Evolutionary conservation across 1,139 yeast species (phyloP).

Genomic region (Diutina pseudorugosa): DNA sequence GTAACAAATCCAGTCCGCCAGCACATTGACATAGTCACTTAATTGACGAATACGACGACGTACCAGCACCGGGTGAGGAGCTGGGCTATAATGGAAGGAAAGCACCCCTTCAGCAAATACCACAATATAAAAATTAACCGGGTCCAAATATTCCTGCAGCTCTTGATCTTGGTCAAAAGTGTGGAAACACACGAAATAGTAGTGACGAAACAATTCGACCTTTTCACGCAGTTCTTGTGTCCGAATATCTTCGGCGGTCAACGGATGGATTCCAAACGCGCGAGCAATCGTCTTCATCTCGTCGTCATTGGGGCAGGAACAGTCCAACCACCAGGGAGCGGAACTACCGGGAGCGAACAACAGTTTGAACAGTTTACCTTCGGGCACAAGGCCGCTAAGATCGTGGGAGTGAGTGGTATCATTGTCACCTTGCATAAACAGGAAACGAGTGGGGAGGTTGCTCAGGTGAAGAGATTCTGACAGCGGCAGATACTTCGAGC

Average conservation of each 20-base stretch:
- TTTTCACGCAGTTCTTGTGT: conserved; percentile 82
- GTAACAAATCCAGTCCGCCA: conserved; percentile 90
- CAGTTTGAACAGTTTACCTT: conserved; percentile 52
- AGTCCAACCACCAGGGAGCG: conserved; percentile 59
- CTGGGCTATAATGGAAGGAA: conserved; percentile 78
- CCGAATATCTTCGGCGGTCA: conserved; percentile 75
- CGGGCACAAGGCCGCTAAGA: conserved; percentile 57
- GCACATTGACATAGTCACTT: conserved; percentile 75
- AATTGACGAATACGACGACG: conserved; percentile 86
- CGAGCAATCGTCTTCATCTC: conserved; percentile 55
- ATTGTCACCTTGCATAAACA: conserved; percentile 75
- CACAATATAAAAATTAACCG: conserved; percentile 77
- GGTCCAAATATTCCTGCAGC: conserved; percentile 74
- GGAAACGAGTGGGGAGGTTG: conserved; percentile 46
- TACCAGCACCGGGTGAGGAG: conserved; percentile 74
- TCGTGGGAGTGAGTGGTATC: conserved; percentile 88
- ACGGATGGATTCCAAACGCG: conserved; percentile 75
- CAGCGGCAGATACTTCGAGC: neutral
- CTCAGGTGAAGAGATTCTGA: neutral
- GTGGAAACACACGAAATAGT: conserved; percentile 75
- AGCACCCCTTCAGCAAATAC: conserved; percentile 78
- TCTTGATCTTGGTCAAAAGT: conserved; percentile 68
- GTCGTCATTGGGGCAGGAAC: conserved; percentile 54
- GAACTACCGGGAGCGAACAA: conserved; percentile 51
- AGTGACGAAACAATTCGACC: conserved; percentile 62